A percentile compares a stretch with the other conserved stretches of the same genome.
phyloP scores from a whole-genome alignment of 352 stramenopile genomes.

The Phytophthora pisi region DNA sequence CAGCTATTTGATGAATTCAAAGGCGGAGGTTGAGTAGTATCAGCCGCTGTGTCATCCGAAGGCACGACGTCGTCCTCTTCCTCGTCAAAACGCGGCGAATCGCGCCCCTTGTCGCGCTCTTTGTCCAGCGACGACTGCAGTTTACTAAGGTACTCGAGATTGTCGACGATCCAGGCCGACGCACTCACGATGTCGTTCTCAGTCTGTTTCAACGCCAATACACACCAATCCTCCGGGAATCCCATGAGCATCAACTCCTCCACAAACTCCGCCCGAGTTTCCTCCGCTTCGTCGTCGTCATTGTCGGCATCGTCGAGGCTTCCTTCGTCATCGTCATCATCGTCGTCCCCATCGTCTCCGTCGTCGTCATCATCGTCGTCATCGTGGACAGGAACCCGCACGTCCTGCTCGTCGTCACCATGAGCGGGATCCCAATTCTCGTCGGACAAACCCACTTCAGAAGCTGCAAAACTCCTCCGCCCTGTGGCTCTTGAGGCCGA shows the following conservation, averaged over 20 bases:
- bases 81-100: constrained; percentile 53
- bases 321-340: constrained; percentile 25
- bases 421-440: constrained; percentile 24
- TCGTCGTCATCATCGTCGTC: constrained; percentile 12
- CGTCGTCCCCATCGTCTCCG: constrained; percentile 2
- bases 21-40: neutral
- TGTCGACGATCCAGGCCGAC: constrained; percentile 94
- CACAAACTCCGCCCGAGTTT: constrained; percentile 76
- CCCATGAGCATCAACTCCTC: constrained; percentile 94
- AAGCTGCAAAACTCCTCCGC: constrained; percentile 8
- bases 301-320: constrained; percentile 26
- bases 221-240: constrained; percentile 93
- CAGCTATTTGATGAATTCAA: constrained; percentile 20
- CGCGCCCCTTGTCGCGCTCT: constrained; percentile 48
- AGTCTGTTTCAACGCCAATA: constrained; percentile 90
- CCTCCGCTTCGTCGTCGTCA: constrained; percentile 59
- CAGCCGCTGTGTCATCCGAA: constrained; percentile 4
- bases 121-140: constrained; percentile 81
- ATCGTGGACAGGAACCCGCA: neutral
- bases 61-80: constrained; percentile 63
- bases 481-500: neutral
- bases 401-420: constrained; percentile 20
- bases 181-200: constrained; percentile 91
- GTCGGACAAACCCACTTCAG: constrained; percentile 2
- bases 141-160: constrained; percentile 91